These are phyloP conservation scores for Wickerhamomyces canadensis DNA, from an alignment of 805 yeast species.

Conservation along the genomic window DNA sequence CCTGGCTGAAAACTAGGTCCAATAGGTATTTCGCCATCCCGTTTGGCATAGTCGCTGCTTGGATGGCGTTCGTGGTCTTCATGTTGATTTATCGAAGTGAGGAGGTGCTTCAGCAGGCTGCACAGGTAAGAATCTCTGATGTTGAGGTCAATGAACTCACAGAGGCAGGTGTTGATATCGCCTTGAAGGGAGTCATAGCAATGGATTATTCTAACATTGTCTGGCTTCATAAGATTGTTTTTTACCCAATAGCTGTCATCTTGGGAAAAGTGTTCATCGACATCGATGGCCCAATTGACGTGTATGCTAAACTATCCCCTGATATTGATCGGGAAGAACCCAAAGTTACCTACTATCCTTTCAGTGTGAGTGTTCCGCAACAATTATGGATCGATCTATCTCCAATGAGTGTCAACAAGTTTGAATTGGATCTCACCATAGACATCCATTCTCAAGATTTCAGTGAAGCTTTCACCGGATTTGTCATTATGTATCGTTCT, in stretches of 20 bases:
- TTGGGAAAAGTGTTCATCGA: constrained; percentile 7
- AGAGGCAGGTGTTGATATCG: constrained; percentile 11
- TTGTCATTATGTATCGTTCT: too few relatives aligned
- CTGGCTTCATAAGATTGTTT: constrained; percentile 7
- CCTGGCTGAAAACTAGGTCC: neutral
- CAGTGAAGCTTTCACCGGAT: too few relatives aligned
- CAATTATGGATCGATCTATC: constrained; percentile 10
- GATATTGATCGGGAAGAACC: neutral
- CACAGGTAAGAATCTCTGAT: constrained; percentile 4
- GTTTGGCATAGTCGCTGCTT: neutral
- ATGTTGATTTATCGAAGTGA: constrained; percentile 3
- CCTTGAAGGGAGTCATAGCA: constrained; percentile 6
- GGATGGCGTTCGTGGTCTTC: neutral
- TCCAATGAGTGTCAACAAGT: constrained; percentile 5
- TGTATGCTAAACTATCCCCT: constrained; percentile 11
- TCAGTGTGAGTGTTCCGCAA: neutral
- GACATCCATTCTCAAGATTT: constrained; percentile 11
- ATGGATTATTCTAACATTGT: constrained; percentile 14
- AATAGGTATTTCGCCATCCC: neutral
- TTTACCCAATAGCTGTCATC: constrained; percentile 3
- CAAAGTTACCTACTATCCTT: constrained; percentile 7
- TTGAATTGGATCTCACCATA: constrained; percentile 3
- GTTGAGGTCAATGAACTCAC: constrained; percentile 9
- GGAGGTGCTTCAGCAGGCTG: constrained; percentile 3
- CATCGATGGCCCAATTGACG: constrained; percentile 5